Evolutionary conservation across 2,329 filamentous ascomycete species (phyloP), one percentile per base, ranked within the genome.

Genomic region (Cordyceps cateniannulata): DNA sequence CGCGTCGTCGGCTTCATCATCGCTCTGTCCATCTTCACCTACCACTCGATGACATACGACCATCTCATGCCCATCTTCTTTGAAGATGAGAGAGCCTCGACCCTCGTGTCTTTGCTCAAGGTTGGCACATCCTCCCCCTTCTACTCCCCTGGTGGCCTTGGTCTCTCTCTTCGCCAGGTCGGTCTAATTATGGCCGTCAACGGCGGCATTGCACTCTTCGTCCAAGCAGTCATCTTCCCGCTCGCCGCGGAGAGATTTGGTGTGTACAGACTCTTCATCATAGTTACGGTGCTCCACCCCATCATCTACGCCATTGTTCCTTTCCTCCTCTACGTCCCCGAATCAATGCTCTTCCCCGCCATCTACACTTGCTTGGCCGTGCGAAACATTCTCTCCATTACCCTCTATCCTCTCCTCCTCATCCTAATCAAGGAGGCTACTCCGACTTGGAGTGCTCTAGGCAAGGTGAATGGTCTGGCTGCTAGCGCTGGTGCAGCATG

Each of bases 31-130:
- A 90, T 97, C 64, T 96, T 96, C 76, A 95, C 91, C 5, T 96
- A 96, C 71, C 93, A 97, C 75, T 91, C 89, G 42, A 97, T 97
- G 92, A 92, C 89, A 0, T 97, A 91, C 74, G 93, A 97, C 69
- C 90, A 96, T 71, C 82, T 97, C 1, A 80, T 96, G 59, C 93
- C 93, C 8, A 96, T 97, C 62, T 97, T 96, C 75, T 85, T 96
- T 56, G 92, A 97, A 72, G 92, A 96, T 67, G 81, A 86, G 45
- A 82, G 83, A 32, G 76, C 74, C 63, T 70, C 53, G 22, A 40
- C 74, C 27, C 70, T 77, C 50, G 72, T 76, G 47, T 70, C 76
- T 6, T 65, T 74, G 25, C 63, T 72, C 47, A 66, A 66, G n/a
- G 45, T 66, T 51, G 63, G 66, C 55, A 62, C 68, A n/a, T 68